Evolutionary conservation across 139 green algal species (phyloP).

Genomic region (Gonium pectorale): DNA sequence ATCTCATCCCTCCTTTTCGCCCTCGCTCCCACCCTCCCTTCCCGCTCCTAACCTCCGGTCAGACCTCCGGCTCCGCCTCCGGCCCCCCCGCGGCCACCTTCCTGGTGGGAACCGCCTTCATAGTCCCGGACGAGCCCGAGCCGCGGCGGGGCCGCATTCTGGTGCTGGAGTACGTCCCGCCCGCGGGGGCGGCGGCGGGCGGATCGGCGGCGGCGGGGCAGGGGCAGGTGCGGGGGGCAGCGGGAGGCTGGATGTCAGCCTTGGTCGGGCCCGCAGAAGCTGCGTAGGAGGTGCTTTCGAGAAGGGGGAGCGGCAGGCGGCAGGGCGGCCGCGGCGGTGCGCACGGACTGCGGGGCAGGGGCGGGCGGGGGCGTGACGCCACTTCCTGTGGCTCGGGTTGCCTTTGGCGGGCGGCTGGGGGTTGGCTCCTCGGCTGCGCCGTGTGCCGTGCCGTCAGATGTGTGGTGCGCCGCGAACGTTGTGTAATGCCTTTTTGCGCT

Average conservation of each 20-base stretch:
- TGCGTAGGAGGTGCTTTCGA: no score
- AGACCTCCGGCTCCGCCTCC: not conserved
- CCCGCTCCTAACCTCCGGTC: not conserved
- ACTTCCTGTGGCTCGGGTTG: no score
- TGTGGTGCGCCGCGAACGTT: no score
- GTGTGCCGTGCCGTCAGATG: no score
- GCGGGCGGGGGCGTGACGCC: no score
- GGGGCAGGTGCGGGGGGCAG: not conserved
- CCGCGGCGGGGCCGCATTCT: conserved; percentile 76
- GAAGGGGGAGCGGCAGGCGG: no score
- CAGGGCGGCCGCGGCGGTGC: no score
- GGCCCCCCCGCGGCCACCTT: conserved; percentile 65
- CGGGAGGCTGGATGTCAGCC: no score
- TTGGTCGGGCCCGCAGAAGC: no score
- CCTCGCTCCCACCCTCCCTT: not conserved
- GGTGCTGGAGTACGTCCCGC: conserved; percentile 56
- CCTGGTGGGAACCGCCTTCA: conserved; percentile 88
- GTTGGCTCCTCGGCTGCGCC: no score
- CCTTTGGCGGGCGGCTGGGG: no score
- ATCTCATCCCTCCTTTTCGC: not conserved
- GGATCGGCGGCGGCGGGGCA: not conserved
- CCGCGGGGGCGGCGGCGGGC: not conserved
- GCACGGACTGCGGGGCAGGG: no score
- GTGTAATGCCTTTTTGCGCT: not conserved
- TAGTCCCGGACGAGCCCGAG: conserved; percentile 83